phyloP scores from a whole-genome alignment of 352 stramenopile species.

The Phytophthora gonapodyides region DNA sequence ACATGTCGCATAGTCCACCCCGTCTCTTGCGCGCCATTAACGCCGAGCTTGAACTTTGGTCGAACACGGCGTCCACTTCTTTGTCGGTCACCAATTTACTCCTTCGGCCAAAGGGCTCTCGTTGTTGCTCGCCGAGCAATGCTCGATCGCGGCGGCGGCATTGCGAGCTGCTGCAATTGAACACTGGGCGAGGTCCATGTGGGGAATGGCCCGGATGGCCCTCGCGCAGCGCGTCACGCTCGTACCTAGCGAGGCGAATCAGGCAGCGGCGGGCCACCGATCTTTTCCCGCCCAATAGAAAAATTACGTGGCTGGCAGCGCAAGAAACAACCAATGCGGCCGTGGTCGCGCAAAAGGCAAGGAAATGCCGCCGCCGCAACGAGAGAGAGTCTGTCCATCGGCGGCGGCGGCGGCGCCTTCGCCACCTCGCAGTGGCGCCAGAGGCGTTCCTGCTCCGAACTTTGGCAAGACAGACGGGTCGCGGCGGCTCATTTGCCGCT shows the following conservation, averaged over 20 bases:
- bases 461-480: slow-evolving; percentile 31
- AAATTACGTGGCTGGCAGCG: slow-evolving; percentile 23
- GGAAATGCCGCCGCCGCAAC: background rate
- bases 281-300: slow-evolving; percentile 35
- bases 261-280: background rate
- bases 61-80: slow-evolving; percentile 8
- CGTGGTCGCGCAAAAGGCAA: no score
- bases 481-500: slow-evolving; percentile 15
- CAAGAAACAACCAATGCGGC: background rate
- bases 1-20: no score
- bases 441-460: slow-evolving; percentile 19
- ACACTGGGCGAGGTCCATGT: no score
- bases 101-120: no score
- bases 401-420: slow-evolving; percentile 6
- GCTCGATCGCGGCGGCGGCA: no score
- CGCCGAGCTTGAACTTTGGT: slow-evolving; percentile 1
- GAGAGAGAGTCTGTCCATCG: slow-evolving; percentile 11
- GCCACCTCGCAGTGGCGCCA: slow-evolving; percentile 34
- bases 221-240: slow-evolving; percentile 4
- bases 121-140: no score
- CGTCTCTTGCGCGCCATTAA: no score
- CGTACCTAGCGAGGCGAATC: slow-evolving; percentile 15
- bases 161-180: no score
- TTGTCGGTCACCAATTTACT: background rate
- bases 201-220: no score